Percentiles rank a stretch among this genome's conserved stretches.
Conservation (phyloP, 257 asterid genomes). For the Gardenia jasminoides region DNA sequence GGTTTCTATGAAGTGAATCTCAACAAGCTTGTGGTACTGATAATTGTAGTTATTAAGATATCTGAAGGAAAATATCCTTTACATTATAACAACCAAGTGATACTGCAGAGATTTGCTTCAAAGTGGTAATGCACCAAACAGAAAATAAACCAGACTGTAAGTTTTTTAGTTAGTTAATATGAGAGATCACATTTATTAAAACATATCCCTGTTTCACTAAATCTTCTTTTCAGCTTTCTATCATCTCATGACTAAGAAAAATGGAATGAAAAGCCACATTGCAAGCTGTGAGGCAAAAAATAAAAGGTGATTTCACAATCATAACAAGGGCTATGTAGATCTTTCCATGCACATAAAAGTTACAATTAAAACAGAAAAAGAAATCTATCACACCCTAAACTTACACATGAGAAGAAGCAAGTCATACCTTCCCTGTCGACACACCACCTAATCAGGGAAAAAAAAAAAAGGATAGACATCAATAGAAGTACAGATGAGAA, state of each 20-base stretch:
- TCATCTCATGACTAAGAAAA: background rate
- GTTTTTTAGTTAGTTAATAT: background rate
- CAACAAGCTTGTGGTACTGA: background rate
- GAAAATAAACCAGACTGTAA: background rate
- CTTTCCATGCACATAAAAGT: background rate
- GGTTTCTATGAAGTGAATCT: background rate
- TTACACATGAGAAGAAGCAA: conserved; percentile 51
- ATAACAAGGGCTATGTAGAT: background rate
- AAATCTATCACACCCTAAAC: conserved; percentile 24
- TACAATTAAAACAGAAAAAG: background rate
- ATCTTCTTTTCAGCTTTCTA: background rate
- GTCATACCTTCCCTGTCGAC: conserved; percentile 77
- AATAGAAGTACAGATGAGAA: background rate
- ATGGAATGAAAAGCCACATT: too few species aligned
- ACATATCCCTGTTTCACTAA: background rate
- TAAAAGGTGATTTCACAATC: background rate
- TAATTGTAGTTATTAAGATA: too few species aligned
- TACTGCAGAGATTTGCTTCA: background rate
- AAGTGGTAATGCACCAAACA: background rate
- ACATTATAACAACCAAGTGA: background rate
- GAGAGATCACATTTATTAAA: background rate
- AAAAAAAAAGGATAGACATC: conserved; percentile 6
- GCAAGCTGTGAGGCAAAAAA: background rate
- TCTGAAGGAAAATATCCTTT: background rate
- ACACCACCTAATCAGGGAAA: conserved; percentile 45